Percentiles rank a stretch among this genome's conserved stretches.
Conservation (phyloP, 495 filamentous ascomycete genomes). For the Lentithecium fluviatile region DNA sequence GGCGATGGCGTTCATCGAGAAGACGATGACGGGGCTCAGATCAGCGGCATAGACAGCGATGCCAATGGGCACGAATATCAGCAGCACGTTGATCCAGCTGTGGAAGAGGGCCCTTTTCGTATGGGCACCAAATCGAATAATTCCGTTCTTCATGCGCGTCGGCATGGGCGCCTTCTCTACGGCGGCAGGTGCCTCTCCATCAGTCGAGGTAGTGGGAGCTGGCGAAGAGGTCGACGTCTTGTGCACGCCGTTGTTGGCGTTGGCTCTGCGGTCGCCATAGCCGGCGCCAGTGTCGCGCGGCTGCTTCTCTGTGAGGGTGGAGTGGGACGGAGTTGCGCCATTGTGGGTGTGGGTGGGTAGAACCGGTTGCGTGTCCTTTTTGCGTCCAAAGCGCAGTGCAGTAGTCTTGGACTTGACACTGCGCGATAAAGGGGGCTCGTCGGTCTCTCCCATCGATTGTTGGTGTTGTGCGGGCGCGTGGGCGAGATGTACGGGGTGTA, state of each 20-base stretch:
- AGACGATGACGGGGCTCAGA: slow-evolving; percentile 29
- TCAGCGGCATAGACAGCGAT: slow-evolving; percentile 30
- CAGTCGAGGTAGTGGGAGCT: slow-evolving; percentile 28
- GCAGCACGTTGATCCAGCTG: slow-evolving; percentile 38
- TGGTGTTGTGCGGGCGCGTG: neutral
- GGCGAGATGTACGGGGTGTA: neutral
- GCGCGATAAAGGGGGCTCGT: slow-evolving; percentile 32
- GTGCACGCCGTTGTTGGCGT: slow-evolving; percentile 29
- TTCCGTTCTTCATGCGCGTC: slow-evolving; percentile 33
- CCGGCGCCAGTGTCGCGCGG: slow-evolving; percentile 2
- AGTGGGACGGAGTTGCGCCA: neutral
- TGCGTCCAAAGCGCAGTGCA: slow-evolving; percentile 32
- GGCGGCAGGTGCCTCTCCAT: slow-evolving; percentile 29
- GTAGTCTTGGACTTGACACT: slow-evolving; percentile 36
- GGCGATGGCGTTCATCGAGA: slow-evolving; percentile 39
- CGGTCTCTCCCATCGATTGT: slow-evolving; percentile 38
- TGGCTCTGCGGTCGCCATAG: slow-evolving; percentile 10
- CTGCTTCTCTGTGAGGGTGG: slow-evolving; percentile 13
- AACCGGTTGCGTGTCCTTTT: slow-evolving; percentile 16
- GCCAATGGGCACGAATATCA: slow-evolving; percentile 39
- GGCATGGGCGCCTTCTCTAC: slow-evolving; percentile 30
- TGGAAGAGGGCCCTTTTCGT: slow-evolving; percentile 29
- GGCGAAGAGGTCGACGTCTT: slow-evolving; percentile 25
- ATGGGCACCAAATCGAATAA: slow-evolving; percentile 28
- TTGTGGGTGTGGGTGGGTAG: slow-evolving; percentile 24